Evolutionary conservation across 1,139 yeast genomes (phyloP), one percentile per base, ranked within the genome.

Genomic region (Yamadazyma friedrichii): DNA sequence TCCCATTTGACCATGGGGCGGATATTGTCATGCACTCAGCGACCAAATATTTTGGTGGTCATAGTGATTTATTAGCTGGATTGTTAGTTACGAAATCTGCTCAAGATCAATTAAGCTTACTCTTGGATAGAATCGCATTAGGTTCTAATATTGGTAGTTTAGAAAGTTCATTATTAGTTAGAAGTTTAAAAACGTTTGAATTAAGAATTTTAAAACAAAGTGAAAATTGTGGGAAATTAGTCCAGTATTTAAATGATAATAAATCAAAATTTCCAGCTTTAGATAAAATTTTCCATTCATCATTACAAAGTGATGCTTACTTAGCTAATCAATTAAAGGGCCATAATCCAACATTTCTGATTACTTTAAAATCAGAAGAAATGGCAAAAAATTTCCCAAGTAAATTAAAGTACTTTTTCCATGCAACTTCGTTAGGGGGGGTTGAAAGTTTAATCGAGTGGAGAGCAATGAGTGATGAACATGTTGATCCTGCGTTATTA

Each of bases 341-440:
- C 35, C 77, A 80, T 36, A 72, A 83, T 1, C 96, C 97, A 0
- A 89, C 87, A 0, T 89, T 91, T 53, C 67, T 93, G 1, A 74
- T 91, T 35, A 76, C 71, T 31, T 64, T 86, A 28, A 56, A 61
- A 4, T 58, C 69, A 13, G 76, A 69, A 42, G 76, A 77, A 9
- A 62, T 69, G 20, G 96, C 97, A 0, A 77, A 73, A 49, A 42
- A 51, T 2, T 67, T 91, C 11, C 95, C 96, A 3, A n/a, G 83
- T 1, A 78, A 74, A 48, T 68, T 89, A 45, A 76, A 81, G 51
- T 76, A 77, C 47, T 88, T 89, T 65, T 82, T 82, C 48, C 97
- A 91, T 62, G 96, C 97, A 2, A 89, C 97, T 0, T 87, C 96
- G 5, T 70, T 91, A 25, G 97, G 97, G 31, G 96, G 97, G n/a